Evolutionary conservation across 116 monocot species (phyloP), one percentile per base, ranked within the genome.

Genomic region (Phalaenopsis hybrid): DNA sequence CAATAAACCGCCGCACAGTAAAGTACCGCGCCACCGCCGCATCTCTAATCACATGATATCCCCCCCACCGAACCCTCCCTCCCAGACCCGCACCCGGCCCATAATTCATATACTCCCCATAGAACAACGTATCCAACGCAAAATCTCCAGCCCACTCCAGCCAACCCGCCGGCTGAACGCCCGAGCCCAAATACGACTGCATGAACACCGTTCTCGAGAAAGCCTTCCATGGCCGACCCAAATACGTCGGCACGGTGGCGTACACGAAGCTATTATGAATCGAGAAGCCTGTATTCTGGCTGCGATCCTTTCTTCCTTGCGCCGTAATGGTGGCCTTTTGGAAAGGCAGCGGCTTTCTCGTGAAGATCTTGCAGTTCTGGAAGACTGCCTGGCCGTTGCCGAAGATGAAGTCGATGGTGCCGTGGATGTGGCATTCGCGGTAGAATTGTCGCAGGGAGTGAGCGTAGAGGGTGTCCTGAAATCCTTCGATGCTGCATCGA

Each of bases 361-460:
- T 75, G 82, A 89, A 84, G 41, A 98, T 92, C 75, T 90, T 86
- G 83, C 87, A 89, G 81, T 87, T 86, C 81, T 98, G 98, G 68
- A 98, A 44, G 34, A 98, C 93, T 44, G 82, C 88, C 9, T 86
- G 84, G 57, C 86, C 93, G 78, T 98, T 98, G 51, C 98, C 98
- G 85, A 98, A 98, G 51, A 98, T 92, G 88, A 95, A 95, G 88
- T 98, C 98, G 76, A 95, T 78, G 13, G 95, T 98, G 83, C 98
- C 95, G 41, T 41, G 41, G 41, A 98, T 90, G 81, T 87, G 49
- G 85, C 95, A 98, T 37, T 98, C 93, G 3, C 95, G 90, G 89
- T 90, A 98, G 84, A 98, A 95, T 37, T 98, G 98, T 4, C 98
- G 90, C 73, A 93, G 85, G 3, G 98, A 98, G 80, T 98, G 98